Evolutionary conservation across 352 stramenopile species (phyloP).

Genomic region (Thraustochytrium striatum): DNA sequence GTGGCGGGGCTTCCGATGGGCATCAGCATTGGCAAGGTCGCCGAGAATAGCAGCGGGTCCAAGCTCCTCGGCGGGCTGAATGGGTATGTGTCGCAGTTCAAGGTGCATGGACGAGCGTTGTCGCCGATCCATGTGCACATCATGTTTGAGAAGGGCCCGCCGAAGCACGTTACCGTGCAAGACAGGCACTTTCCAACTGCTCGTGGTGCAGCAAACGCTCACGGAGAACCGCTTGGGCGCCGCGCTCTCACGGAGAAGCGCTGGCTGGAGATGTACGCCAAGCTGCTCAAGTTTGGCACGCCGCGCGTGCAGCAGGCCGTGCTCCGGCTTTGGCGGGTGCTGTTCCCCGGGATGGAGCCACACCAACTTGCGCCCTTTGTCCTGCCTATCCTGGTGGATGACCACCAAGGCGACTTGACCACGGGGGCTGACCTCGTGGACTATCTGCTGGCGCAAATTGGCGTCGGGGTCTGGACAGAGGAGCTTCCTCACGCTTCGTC

Average conservation of each 20-base stretch:
- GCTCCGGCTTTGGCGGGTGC: conserved; percentile 60
- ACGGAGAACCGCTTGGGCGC: conserved; percentile 57
- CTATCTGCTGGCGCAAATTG: conserved; percentile 42
- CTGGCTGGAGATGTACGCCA: conserved; percentile 65
- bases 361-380: conserved; percentile 12
- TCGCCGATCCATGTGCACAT: conserved; percentile 85
- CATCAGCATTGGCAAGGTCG: conserved; percentile 56
- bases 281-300: conserved; percentile 59
- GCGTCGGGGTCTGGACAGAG: conserved; percentile 34
- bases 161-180: conserved; percentile 38
- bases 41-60: too few species aligned
- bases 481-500: too few species aligned
- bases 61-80: conserved; percentile 64
- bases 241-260: conserved; percentile 38
- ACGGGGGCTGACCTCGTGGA: conserved; percentile 26
- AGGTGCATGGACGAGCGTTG: conserved; percentile 78
- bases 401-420: neutral
- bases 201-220: conserved; percentile 59
- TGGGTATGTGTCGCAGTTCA: conserved; percentile 73
- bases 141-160: conserved; percentile 70
- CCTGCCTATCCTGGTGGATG: neutral
- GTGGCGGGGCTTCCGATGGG: neutral
- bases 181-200: conserved; percentile 57
- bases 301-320: conserved; percentile 64
- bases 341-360: conserved; percentile 59